Evolutionary conservation across 2,329 filamentous ascomycete genomes (phyloP).

Genomic region (Colletotrichum zoysiae): DNA sequence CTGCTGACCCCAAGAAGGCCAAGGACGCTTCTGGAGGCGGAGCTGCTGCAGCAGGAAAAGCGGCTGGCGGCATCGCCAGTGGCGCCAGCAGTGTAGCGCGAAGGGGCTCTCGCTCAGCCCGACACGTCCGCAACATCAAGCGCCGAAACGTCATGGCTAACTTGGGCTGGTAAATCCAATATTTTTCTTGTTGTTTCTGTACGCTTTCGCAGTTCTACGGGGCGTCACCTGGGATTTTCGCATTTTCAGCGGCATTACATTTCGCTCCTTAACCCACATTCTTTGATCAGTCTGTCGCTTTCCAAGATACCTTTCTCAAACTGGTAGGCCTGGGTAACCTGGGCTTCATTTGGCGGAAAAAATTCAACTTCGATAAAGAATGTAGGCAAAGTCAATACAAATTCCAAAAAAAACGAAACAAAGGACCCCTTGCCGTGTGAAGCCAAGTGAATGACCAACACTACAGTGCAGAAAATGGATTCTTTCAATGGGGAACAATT

Average conservation of each 20-base stretch:
- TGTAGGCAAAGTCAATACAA: not conserved
- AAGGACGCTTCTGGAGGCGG: constrained; percentile 16
- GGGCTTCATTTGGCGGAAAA: not conserved
- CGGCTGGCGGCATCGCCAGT: not conserved
- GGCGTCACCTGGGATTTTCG: not conserved
- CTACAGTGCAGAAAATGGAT: not conserved
- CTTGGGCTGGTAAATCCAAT: constrained; percentile 15
- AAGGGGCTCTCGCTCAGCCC: not conserved
- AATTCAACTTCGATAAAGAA: too few relatives aligned
- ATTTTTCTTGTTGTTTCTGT: not conserved
- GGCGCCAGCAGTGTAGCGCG: not conserved
- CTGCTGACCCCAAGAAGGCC: constrained; percentile 25
- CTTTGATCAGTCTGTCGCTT: not conserved
- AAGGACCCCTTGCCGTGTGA: too few relatives aligned
- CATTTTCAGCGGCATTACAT: not conserved
- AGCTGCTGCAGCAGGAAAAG: constrained; percentile 16
- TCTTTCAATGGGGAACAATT: not conserved
- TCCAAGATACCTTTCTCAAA: not conserved
- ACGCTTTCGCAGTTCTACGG: not conserved
- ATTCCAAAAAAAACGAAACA: not conserved
- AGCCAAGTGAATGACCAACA: not conserved
- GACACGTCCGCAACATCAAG: constrained; percentile 18
- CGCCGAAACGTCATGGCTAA: constrained; percentile 28
- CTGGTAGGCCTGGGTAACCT: not conserved
- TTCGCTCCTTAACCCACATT: not conserved